phyloP scores from a whole-genome alignment of 2,329 filamentous ascomycete genomes.

The Calonectria pseudoreteaudii region DNA sequence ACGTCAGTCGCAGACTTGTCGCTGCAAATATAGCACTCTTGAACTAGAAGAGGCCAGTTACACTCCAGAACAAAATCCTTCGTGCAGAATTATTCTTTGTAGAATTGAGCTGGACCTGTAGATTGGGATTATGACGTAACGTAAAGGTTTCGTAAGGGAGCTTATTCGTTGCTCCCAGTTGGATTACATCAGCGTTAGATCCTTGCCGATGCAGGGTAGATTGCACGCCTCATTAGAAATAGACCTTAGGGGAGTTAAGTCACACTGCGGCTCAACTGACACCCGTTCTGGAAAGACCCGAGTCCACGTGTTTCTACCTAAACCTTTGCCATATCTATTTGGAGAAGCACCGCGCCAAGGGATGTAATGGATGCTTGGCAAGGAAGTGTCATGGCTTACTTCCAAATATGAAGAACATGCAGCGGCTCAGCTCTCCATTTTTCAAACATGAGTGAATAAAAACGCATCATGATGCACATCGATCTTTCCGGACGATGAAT shows the following conservation, averaged over 20 bases:
- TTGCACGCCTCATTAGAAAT: background rate
- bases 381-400: background rate
- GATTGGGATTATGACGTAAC: background rate
- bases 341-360: background rate
- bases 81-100: background rate
- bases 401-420: background rate
- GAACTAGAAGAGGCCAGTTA: background rate
- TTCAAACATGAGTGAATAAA: background rate
- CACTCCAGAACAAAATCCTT: background rate
- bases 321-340: background rate
- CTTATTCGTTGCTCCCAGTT: background rate
- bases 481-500: background rate
- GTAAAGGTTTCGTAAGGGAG: background rate
- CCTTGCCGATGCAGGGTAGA: background rate
- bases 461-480: background rate
- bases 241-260: background rate
- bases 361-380: background rate
- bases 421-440: background rate
- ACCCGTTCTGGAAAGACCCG: background rate
- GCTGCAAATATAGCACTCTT: background rate
- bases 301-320: background rate
- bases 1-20: background rate
- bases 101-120: background rate
- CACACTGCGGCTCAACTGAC: background rate
- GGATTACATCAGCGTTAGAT: background rate